These are phyloP conservation scores for Monosporascus sp. DNA, from an alignment of 2,329 filamentous ascomycete genomes.

Conservation along the genomic window DNA sequence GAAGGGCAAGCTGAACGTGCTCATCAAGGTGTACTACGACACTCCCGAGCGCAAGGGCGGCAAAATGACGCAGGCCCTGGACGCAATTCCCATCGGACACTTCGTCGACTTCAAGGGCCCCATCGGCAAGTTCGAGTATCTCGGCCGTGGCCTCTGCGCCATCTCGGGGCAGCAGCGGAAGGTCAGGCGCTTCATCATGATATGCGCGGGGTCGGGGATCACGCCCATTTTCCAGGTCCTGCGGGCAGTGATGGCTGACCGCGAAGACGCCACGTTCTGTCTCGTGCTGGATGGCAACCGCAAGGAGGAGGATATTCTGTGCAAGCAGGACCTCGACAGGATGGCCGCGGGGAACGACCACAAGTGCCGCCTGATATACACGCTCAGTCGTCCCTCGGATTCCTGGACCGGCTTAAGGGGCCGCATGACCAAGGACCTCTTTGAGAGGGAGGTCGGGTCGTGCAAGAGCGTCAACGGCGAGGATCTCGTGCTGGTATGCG, in stretches of 20 bases:
- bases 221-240: slow-evolving; percentile 89
- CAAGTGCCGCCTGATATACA: slow-evolving; percentile 62
- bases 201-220: slow-evolving; percentile 83
- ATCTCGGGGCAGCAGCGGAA: slow-evolving; percentile 52
- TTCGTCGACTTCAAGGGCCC: slow-evolving; percentile 83
- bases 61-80: slow-evolving; percentile 76
- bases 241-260: slow-evolving; percentile 64
- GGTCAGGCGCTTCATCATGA: slow-evolving; percentile 73
- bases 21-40: slow-evolving; percentile 78
- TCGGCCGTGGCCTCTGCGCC: slow-evolving; percentile 58
- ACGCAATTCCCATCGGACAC: slow-evolving; percentile 66
- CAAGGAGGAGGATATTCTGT: slow-evolving; percentile 75
- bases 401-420: slow-evolving; percentile 66
- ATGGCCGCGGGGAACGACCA: slow-evolving; percentile 49
- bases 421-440: slow-evolving; percentile 57
- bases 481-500: slow-evolving; percentile 71
- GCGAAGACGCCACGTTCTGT: slow-evolving; percentile 60
- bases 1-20: slow-evolving; percentile 62
- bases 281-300: slow-evolving; percentile 76
- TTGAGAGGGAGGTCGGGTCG: slow-evolving; percentile 53
- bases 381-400: slow-evolving; percentile 58
- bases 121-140: slow-evolving; percentile 78
- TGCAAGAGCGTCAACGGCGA: slow-evolving; percentile 33
- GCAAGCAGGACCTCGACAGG: slow-evolving; percentile 63
- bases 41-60: slow-evolving; percentile 56